Percentiles rank a stretch among this genome's conserved stretches.
Evolutionary conservation across 441 rosid genomes (phyloP).

Genomic region (Populus hybrid): DNA sequence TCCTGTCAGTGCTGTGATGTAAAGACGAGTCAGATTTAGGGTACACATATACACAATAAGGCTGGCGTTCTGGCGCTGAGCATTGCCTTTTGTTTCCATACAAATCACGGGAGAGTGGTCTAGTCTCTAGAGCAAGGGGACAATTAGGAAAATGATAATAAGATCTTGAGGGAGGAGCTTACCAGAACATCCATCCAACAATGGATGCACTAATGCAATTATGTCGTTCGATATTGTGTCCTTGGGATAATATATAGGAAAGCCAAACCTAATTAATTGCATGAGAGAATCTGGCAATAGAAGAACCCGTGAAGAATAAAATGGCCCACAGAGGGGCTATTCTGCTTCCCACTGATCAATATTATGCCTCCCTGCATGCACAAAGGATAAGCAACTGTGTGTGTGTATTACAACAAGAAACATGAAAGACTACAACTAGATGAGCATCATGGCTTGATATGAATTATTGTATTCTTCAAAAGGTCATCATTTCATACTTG

Average conservation of each 20-base stretch:
- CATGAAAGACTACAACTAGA: background rate
- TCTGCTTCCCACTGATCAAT: constrained; percentile 21
- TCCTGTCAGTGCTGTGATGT: background rate
- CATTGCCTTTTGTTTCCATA: background rate
- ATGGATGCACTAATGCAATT: constrained; percentile 13
- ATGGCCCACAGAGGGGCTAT: background rate
- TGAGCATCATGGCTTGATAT: background rate
- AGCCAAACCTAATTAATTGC: constrained; percentile 14
- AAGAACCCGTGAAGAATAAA: constrained; percentile 44
- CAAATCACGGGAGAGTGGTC: too few species aligned
- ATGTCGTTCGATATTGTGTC: constrained; percentile 9
- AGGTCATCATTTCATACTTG: background rate
- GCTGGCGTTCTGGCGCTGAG: background rate
- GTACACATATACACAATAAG: background rate
- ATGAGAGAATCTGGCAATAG: constrained; percentile 54
- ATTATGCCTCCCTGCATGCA: constrained; percentile 21
- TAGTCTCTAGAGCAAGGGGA: background rate
- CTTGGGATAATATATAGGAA: constrained; percentile 10
- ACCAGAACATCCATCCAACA: background rate
- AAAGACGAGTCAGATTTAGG: background rate
- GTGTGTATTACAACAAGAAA: background rate
- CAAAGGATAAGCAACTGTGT: background rate
- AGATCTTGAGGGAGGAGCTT: background rate
- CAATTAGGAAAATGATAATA: constrained; percentile 12
- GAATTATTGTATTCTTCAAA: background rate